Conservation (phyloP, 345 rosid genomes). For the Lumnitzera littorea region DNA sequence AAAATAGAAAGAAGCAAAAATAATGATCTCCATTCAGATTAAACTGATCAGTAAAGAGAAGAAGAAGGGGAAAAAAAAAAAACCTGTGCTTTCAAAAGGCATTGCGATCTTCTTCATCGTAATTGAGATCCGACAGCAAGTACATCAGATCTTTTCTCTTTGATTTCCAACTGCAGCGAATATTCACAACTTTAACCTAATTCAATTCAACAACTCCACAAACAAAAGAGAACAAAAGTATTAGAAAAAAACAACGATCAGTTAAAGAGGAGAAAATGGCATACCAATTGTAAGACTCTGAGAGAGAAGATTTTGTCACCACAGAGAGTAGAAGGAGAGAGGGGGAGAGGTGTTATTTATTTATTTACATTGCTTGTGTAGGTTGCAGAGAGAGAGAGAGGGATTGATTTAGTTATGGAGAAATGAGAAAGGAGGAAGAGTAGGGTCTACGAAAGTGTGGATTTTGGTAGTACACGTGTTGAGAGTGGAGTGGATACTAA, state of each 20-base stretch:
- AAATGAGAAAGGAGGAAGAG: not conserved
- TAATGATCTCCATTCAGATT: not conserved
- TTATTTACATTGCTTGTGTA: not conserved
- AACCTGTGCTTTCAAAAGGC: slow-evolving; percentile 52
- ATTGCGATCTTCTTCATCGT: slow-evolving; percentile 25
- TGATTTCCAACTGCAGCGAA: slow-evolving; percentile 11
- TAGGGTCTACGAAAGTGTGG: slow-evolving; percentile 5
- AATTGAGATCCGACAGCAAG: slow-evolving; percentile 35
- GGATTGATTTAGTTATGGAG: not conserved
- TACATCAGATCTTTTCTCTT: slow-evolving; percentile 46
- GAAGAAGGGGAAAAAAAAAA: not conserved
- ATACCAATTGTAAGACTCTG: too few relatives aligned
- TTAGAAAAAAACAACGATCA: too few relatives aligned
- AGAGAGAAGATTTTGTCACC: too few relatives aligned
- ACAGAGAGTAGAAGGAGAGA: too few relatives aligned
- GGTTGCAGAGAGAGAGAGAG: not conserved
- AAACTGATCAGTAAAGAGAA: not conserved
- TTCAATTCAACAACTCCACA: too few relatives aligned
- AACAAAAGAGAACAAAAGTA: too few relatives aligned
- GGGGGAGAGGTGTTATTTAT: too few relatives aligned
- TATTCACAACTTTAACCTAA: not conserved
- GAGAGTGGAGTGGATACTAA: not conserved
- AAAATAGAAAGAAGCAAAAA: not conserved
- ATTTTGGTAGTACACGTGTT: slow-evolving; percentile 1
- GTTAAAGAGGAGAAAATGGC: too few relatives aligned